phyloP scores from a whole-genome alignment of 1,284 basidiomycete species.

The Phlebopus sp. region DNA sequence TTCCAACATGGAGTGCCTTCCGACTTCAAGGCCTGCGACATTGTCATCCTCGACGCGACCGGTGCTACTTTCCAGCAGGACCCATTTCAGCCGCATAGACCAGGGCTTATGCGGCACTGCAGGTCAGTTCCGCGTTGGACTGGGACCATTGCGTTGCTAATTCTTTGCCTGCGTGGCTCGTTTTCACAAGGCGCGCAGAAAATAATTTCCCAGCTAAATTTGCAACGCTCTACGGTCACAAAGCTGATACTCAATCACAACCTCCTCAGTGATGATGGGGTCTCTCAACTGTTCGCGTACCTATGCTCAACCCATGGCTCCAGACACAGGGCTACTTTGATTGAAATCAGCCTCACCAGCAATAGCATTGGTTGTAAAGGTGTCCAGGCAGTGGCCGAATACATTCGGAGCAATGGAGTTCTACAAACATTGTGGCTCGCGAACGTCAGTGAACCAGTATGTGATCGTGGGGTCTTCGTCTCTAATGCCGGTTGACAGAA shows the following conservation, averaged over 20 bases:
- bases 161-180: not conserved
- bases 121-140: slow-evolving; percentile 13
- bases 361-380: slow-evolving; percentile 56
- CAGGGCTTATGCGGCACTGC: slow-evolving; percentile 21
- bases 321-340: slow-evolving; percentile 40
- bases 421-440: slow-evolving; percentile 52
- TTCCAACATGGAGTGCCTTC: slow-evolving; percentile 15
- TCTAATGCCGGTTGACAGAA: slow-evolving; percentile 23
- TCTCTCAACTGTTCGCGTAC: slow-evolving; percentile 52
- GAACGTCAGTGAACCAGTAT: slow-evolving; percentile 43
- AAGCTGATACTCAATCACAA: slow-evolving; percentile 59
- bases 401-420: slow-evolving; percentile 45
- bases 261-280: slow-evolving; percentile 57
- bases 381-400: slow-evolving; percentile 50
- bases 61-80: slow-evolving; percentile 16
- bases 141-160: not conserved
- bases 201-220: slow-evolving; percentile 45
- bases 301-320: slow-evolving; percentile 48
- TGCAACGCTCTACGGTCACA: slow-evolving; percentile 40
- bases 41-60: slow-evolving; percentile 1
- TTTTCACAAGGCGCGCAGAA: slow-evolving; percentile 38
- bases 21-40: not conserved
- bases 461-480: not conserved
- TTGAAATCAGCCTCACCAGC: slow-evolving; percentile 55
- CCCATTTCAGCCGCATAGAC: slow-evolving; percentile 16